Conservation (phyloP, 768 basidiomycete species). For the Boletellus ananiceps region DNA sequence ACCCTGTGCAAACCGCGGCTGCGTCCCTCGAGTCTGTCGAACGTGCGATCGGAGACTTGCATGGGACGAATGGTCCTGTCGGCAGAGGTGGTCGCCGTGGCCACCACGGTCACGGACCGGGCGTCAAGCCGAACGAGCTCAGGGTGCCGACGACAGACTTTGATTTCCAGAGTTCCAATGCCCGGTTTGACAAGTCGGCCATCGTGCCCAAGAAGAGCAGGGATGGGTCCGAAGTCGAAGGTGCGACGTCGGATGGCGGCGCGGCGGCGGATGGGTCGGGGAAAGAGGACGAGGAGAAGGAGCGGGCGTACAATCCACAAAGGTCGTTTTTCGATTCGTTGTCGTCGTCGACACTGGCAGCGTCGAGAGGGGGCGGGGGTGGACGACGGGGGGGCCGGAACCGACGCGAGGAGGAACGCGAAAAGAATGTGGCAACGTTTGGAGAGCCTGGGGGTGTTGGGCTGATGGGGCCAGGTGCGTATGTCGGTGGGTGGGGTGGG, state of each 20-base stretch:
- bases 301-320: constrained; percentile 65
- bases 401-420: constrained; percentile 77
- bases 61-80: constrained; percentile 33
- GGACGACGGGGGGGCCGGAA: constrained; percentile 53
- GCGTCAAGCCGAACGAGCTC: constrained; percentile 34
- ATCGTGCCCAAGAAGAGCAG: constrained; percentile 36
- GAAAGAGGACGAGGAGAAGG: constrained; percentile 37
- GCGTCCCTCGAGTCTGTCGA: constrained; percentile 73
- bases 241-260: constrained; percentile 30
- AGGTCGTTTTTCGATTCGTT: constrained; percentile 79
- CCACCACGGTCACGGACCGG: constrained; percentile 25
- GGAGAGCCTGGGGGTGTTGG: constrained; percentile 81
- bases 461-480: constrained; percentile 71
- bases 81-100: constrained; percentile 40
- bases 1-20: constrained; percentile 65
- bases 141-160: constrained; percentile 73
- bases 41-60: constrained; percentile 49
- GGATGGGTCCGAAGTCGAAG: constrained; percentile 29
- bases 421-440: constrained; percentile 83
- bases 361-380: constrained; percentile 36
- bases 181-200: constrained; percentile 74
- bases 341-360: constrained; percentile 44
- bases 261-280: constrained; percentile 14
- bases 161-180: constrained; percentile 75
- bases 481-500: constrained; percentile 76